These are phyloP conservation scores for Tuctoria greenei DNA, from an alignment of 176 grass and related monocot genomes.

Conservation along the genomic window DNA sequence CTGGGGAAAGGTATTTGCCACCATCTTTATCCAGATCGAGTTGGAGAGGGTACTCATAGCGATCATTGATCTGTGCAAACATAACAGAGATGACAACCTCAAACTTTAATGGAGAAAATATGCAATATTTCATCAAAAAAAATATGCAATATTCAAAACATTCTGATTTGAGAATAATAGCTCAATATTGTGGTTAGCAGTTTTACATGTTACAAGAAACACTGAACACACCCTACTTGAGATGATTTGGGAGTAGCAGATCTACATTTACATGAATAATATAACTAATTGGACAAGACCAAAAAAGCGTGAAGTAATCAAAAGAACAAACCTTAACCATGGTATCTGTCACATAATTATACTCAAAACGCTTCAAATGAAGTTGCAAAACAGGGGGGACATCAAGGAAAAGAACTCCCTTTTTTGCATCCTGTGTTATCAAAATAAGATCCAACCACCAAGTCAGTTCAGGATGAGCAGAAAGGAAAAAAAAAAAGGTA, in stretches of 20 bases:
- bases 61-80: conserved; percentile 84
- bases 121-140: too few species aligned
- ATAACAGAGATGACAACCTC: conserved; percentile 14
- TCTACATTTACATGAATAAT: neutral
- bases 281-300: conserved; percentile 17
- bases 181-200: neutral
- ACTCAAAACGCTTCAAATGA: conserved; percentile 90
- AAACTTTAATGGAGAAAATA: too few species aligned
- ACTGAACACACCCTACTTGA: neutral
- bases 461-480: conserved; percentile 31
- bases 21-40: conserved; percentile 87
- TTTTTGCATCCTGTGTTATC: conserved; percentile 74
- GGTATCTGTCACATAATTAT: conserved; percentile 80
- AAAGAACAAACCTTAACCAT: conserved; percentile 75
- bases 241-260: neutral
- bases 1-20: conserved; percentile 91
- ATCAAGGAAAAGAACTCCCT: conserved; percentile 88
- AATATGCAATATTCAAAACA: conserved; percentile 25
- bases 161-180: conserved; percentile 6
- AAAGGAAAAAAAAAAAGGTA: neutral
- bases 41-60: conserved; percentile 83
- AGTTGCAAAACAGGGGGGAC: conserved; percentile 93
- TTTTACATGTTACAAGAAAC: conserved; percentile 11
- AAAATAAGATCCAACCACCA: conserved; percentile 30
- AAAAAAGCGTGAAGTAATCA: conserved; percentile 16